Evolutionary conservation across 2,329 filamentous ascomycete species (phyloP), one percentile per base, ranked within the genome.

Genomic region (Exophiala mesophila): DNA sequence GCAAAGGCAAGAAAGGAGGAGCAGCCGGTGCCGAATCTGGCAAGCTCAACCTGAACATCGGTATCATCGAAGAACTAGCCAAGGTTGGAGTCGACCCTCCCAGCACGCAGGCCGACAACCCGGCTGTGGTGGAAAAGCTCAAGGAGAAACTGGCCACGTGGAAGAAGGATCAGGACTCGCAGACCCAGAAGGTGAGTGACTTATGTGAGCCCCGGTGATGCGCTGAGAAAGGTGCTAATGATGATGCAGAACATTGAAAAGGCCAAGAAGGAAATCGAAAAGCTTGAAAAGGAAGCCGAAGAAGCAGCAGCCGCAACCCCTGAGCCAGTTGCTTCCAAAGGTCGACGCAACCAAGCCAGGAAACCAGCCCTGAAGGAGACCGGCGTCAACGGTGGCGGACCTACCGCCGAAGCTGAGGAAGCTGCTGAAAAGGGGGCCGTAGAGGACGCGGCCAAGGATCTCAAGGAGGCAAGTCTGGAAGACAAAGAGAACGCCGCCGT

Each of bases 191-290:
- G 71, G 92, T 95, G 70, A 74, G 83, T 69, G 54, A 2, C 18
- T 37, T 12, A n/a, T 23, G n/a, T n/a, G n/a, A n/a, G n/a, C n/a
- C n/a, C n/a, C n/a, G n/a, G 9, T 13, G n/a, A 3, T 21, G 16
- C 21, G 21, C 13, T 34, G 3, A 12, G 10, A 10, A 9, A 5
- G 10, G 17, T 26, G 23, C 53, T 59, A 46, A 54, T 44, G 40
- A 52, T 54, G 45, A 59, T 69, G 19, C 59, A 97, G 92, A 98
- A 98, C 74, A 83, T 97, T 49, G 86, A 88, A 52, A 95, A 96
- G 69, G 92, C 92, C 49, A 85, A 95, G 74, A 90, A 90, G 68
- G 88, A 96, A 67, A 94, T 98, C 51, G 87, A 89, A 63, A 82
- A 82, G 55, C 78, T 97, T 31, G 78, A 82, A 56, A 70, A 75